These are phyloP conservation scores for Sphagnum contortum DNA, from an alignment of 225 moss, liverwort and hornwort species.

Conservation along the genomic window DNA sequence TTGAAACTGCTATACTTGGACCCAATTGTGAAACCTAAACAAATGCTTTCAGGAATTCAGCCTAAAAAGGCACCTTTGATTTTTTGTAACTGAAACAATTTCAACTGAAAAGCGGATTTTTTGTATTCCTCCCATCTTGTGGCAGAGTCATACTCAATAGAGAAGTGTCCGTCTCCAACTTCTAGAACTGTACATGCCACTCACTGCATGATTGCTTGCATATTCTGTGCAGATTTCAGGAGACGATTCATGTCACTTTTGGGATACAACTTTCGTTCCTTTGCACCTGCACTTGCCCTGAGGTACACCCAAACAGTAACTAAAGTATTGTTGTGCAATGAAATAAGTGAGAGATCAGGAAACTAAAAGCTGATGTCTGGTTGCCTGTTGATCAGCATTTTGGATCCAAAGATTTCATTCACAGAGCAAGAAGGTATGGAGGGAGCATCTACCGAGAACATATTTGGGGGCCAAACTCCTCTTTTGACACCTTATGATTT, in stretches of 20 bases:
- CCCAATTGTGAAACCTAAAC: too few relatives aligned
- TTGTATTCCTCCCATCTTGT: not conserved
- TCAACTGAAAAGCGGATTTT: not conserved
- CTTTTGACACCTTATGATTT: conserved; percentile 90
- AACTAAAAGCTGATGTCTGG: not conserved
- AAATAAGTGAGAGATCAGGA: not conserved
- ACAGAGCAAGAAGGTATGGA: conserved; percentile 55
- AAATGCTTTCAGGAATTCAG: too few relatives aligned
- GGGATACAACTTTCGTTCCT: conserved; percentile 64
- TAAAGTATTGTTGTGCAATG: not conserved
- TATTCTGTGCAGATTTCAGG: conserved; percentile 58
- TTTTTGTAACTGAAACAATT: not conserved
- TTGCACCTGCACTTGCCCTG: conserved; percentile 74
- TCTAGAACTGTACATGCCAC: too few relatives aligned
- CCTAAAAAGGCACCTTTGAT: not conserved
- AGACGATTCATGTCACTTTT: conserved; percentile 83
- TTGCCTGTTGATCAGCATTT: conserved; percentile 39
- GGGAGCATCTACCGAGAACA: conserved; percentile 56
- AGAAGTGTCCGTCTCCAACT: too few relatives aligned
- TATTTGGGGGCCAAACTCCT: conserved; percentile 64
- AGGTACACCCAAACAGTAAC: conserved; percentile 20
- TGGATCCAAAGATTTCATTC: conserved; percentile 79
- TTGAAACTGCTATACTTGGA: too few relatives aligned
- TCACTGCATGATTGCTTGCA: too few relatives aligned
- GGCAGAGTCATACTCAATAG: too few relatives aligned